Evolutionary conservation across 163 green algal genomes (phyloP), one percentile per base, ranked within the genome.

Genomic region (Picocystis sp.): DNA sequence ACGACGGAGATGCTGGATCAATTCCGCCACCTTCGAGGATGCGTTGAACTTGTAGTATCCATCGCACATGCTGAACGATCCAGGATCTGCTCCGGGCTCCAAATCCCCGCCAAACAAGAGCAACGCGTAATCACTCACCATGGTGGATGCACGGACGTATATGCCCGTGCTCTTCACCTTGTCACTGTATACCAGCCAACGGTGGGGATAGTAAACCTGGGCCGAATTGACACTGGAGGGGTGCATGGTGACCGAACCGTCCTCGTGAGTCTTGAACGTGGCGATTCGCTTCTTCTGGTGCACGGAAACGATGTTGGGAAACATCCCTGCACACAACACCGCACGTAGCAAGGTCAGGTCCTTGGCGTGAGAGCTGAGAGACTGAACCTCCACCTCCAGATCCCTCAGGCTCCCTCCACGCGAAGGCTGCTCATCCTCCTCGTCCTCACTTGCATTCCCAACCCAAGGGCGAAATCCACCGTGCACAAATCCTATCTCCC

Each of bases 271-370:
- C 22, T 62, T 57, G 47, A 73, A 72, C 17, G 34, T 50, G 35
- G 54, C 45, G 17, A 59, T 24, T 2, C 13, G 29, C 3, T 45
- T 50, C 11, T 47, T 23, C 55, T 62, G 45, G 43, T 53, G 29
- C 8, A 64, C 56, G 1, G 47, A 53, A 1, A 60, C 62, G 2
- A 69, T 55, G 22, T 25, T 46, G 6, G 62, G 62, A 41, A 61
- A 70, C 22, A 66, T 58, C n/a, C 62, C 62, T 0, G 62, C 59
- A 25, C 65, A 74, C 25, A 98, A 63, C 0, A 77, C 82, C 1
- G 84, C 9, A 69, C 75, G 55, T 84, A 84, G 52, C 41, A 67
- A 23, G n/a, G 62, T 47, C 21, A 38, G 29, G 41, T 69, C 61
- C 23, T 58, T 14, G 22, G 61, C 50, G 47, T 63, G 35, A 10